Evolutionary conservation across 2,329 filamentous ascomycete species (phyloP), one percentile per base, ranked within the genome.

Genomic region (Leptographium galeiforme): DNA sequence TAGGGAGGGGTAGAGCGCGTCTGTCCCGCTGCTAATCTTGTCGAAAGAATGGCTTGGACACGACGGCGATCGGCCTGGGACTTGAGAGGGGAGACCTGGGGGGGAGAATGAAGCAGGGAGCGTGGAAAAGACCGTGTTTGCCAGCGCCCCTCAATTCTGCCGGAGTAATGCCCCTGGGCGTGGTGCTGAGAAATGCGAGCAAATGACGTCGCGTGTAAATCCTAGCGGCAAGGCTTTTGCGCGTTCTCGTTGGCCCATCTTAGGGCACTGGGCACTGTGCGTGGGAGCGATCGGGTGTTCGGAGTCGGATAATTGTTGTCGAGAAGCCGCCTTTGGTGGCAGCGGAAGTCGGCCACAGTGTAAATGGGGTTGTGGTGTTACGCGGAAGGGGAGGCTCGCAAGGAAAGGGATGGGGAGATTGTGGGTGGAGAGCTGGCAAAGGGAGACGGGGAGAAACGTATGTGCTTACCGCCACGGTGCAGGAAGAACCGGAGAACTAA

Each of bases 391-490:
- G 25, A 25, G 25, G 25, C 25, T 25, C 25, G 25, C 25, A 25
- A 25, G 25, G 25, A 5, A 25, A 25, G 25, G 25, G 25, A 25
- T 25, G 5, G 25, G 25, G 25, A 25, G 25, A 25, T 25, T 25
- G 25, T 25, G 25, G 25, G 25, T 25, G 25, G 25, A 25, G 25
- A 25, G 25, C 25, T 25, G 13, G 13, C 14, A 47, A 18, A 47
- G 13, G n/a, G 14, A 34, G 34, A 25, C 25, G 25, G 5, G 25
- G 25, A 25, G 5, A 25, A 25, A 25, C 25, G 25, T 25, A 13
- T 13, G 2, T 47, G n/a, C 77, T 77, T 79, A 79, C 76, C 73
- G 70, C 70, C 70, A 73, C 68, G 66, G 67, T 72, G 63, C 61
- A 50, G 36, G 45, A 48, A 40, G 49, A 54, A 32, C 45, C 33